Conservation (phyloP, 2,329 filamentous ascomycete genomes). For the Neonectria punicea region DNA sequence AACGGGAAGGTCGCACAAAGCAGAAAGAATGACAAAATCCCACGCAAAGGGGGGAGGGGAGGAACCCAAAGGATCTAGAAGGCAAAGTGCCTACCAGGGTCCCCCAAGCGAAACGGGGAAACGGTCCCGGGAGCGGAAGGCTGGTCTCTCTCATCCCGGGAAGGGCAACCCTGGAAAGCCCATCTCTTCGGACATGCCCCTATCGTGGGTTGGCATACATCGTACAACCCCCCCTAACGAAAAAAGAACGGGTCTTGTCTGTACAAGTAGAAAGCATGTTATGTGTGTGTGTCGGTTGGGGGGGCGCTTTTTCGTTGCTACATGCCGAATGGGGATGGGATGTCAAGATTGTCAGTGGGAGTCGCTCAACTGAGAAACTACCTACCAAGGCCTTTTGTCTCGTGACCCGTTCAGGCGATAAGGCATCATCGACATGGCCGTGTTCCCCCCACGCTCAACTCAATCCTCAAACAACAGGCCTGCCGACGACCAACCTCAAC, state of each 20-base stretch:
- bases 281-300: background rate
- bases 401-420: background rate
- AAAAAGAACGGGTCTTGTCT: background rate
- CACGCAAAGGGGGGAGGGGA: no score
- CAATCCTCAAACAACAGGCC: background rate
- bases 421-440: background rate
- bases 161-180: background rate
- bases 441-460: background rate
- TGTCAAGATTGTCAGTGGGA: background rate
- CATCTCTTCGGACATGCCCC: background rate
- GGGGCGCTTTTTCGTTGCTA: background rate
- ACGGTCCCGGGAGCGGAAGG: background rate
- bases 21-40: background rate
- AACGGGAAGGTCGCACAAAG: background rate
- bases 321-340: background rate
- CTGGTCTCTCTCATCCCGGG: background rate
- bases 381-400: background rate
- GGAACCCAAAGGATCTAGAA: background rate
- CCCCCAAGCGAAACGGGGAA: conserved; percentile 7
- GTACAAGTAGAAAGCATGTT: no score
- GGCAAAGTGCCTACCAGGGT: background rate
- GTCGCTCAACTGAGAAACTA: background rate
- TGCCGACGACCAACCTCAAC: background rate
- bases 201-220: background rate
- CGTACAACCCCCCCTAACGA: no score